A percentile compares a stretch with the other conserved stretches of the same genome.
Evolutionary conservation across 2,329 filamentous ascomycete genomes (phyloP).

Genomic region (Fusarium chaquense): DNA sequence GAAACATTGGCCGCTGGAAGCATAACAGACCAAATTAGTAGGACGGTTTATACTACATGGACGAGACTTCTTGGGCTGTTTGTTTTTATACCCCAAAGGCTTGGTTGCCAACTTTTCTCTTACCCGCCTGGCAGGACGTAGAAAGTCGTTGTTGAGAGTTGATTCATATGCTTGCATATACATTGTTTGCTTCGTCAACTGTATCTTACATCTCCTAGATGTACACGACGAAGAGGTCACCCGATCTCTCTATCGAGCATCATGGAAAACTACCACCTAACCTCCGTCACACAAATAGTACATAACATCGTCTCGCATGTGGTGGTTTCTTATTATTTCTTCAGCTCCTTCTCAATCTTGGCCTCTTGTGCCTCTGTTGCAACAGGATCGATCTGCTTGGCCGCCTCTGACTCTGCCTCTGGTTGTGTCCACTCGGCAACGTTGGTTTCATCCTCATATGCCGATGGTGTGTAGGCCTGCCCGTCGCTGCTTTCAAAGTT

Average conservation of each 20-base stretch:
- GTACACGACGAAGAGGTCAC: slow-evolving; percentile 41
- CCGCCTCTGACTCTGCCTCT: slow-evolving; percentile 33
- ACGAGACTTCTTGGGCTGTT: no score
- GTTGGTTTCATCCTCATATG: slow-evolving; percentile 53
- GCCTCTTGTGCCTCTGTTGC: slow-evolving; percentile 27
- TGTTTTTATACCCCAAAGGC: no score
- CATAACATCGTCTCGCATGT: slow-evolving; percentile 19
- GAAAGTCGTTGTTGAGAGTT: not conserved
- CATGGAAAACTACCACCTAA: slow-evolving; percentile 3
- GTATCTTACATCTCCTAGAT: slow-evolving; percentile 48
- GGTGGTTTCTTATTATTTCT: slow-evolving; percentile 28
- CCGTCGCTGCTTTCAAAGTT: slow-evolving; percentile 64
- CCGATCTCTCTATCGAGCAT: slow-evolving; percentile 7
- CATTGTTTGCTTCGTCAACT: slow-evolving; percentile 29
- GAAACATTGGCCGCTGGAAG: no score
- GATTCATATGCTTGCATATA: slow-evolving; percentile 17
- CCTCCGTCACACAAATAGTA: slow-evolving; percentile 25
- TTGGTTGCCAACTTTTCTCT: no score
- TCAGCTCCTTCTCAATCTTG: slow-evolving; percentile 43
- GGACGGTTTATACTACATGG: no score
- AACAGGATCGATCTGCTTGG: slow-evolving; percentile 31
- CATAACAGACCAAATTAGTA: no score
- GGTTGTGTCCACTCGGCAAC: slow-evolving; percentile 44
- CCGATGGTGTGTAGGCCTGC: slow-evolving; percentile 62
- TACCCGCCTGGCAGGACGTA: no score